Percentiles rank a stretch among this genome's conserved stretches.
Evolutionary conservation across 805 yeast species (phyloP).

Genomic region (Monosporozyma unispora): DNA sequence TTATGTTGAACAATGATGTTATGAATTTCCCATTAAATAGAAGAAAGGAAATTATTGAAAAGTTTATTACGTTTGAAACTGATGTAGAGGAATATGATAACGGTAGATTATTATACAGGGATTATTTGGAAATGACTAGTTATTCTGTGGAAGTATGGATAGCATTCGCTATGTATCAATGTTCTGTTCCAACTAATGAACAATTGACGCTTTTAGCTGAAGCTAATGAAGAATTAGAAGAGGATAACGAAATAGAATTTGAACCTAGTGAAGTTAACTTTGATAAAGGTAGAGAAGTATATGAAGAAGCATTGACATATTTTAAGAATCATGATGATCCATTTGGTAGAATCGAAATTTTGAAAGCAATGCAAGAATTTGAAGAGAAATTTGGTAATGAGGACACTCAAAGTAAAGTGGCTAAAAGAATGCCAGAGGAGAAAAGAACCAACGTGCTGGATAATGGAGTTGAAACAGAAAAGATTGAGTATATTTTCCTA

Average conservation of each 20-base stretch:
- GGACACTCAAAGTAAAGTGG: slow-evolving; percentile 31
- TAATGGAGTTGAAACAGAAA: slow-evolving; percentile 45
- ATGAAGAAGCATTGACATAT: slow-evolving; percentile 42
- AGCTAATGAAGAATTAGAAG: slow-evolving; percentile 1
- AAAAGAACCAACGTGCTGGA: slow-evolving; percentile 28
- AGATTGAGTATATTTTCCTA: slow-evolving; percentile 56
- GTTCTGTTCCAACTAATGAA: slow-evolving; percentile 48
- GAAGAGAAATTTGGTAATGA: slow-evolving; percentile 53
- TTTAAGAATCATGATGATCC: slow-evolving; percentile 33
- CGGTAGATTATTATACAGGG: slow-evolving; percentile 45
- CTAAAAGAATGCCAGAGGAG: slow-evolving; percentile 44
- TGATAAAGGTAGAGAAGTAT: slow-evolving; percentile 44
- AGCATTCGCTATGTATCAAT: slow-evolving; percentile 61
- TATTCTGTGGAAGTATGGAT: slow-evolving; percentile 45
- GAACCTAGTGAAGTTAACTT: slow-evolving; percentile 45
- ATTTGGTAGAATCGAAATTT: slow-evolving; percentile 42
- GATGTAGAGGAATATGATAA: slow-evolving; percentile 49
- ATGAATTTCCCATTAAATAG: slow-evolving; percentile 11
- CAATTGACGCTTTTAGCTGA: slow-evolving; percentile 16
- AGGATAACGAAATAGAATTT: slow-evolving; percentile 39
- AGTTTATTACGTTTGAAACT: slow-evolving; percentile 49
- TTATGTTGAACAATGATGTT: slow-evolving; percentile 34
- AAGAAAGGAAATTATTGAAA: slow-evolving; percentile 24
- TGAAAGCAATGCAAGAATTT: slow-evolving; percentile 56
- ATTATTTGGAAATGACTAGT: slow-evolving; percentile 29